These are phyloP conservation scores for Stachybotrys elegans DNA, from an alignment of 2,329 filamentous ascomycete genomes.

Conservation along the genomic window DNA sequence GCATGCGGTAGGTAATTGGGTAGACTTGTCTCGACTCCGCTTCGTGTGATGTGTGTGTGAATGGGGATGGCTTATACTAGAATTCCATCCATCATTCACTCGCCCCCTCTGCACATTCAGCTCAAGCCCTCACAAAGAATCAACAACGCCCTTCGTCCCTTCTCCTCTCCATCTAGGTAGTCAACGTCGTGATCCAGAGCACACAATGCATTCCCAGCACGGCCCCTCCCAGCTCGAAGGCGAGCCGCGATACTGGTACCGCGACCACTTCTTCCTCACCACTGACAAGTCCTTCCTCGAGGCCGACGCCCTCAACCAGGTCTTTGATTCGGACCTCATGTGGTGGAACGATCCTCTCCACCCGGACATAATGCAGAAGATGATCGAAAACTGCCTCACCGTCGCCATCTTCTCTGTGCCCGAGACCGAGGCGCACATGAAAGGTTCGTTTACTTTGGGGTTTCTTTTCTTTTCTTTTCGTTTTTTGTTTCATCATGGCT, in stretches of 20 bases:
- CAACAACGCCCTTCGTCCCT: too few species aligned
- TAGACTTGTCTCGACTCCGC: too few species aligned
- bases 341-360: constrained; percentile 57
- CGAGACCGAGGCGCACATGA: constrained; percentile 32
- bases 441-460: constrained; percentile 24
- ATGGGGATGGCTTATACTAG: too few species aligned
- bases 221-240: constrained; percentile 22
- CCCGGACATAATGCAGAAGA: constrained; percentile 40
- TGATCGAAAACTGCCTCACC: constrained; percentile 54
- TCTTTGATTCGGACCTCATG: constrained; percentile 50
- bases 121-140: too few species aligned
- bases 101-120: too few species aligned
- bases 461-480: too few species aligned
- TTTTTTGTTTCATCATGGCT: too few species aligned
- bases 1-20: too few species aligned
- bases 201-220: constrained; percentile 13
- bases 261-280: constrained; percentile 54
- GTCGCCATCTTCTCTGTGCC: constrained; percentile 50
- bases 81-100: too few species aligned
- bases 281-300: constrained; percentile 54
- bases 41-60: too few species aligned
- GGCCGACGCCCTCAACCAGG: constrained; percentile 46
- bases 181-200: too few species aligned
- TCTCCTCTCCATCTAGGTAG: too few species aligned
- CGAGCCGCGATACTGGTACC: constrained; percentile 40